phyloP scores from a whole-genome alignment of 2,329 filamentous ascomycete genomes.

The Fusarium mangiferae region DNA sequence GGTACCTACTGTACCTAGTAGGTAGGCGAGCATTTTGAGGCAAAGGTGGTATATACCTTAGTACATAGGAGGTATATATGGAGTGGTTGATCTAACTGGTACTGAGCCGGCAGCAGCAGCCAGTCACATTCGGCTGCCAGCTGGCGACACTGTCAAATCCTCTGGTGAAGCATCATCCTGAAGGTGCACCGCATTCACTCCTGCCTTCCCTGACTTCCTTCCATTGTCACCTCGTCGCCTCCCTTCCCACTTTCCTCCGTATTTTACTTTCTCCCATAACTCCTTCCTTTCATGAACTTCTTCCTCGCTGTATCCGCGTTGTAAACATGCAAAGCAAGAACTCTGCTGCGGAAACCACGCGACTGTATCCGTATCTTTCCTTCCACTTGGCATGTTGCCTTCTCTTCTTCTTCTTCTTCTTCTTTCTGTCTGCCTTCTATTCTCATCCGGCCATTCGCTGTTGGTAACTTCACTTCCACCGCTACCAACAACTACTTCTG shows the following conservation, averaged over 20 bases:
- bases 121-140: constrained; percentile 30
- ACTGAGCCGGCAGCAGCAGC: neutral
- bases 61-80: neutral
- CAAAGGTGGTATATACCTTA: neutral
- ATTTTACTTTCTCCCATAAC: neutral
- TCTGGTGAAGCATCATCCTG: constrained; percentile 21
- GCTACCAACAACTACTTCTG: neutral
- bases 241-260: neutral
- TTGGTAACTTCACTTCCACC: neutral
- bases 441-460: neutral
- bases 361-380: constrained; percentile 15
- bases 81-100: neutral
- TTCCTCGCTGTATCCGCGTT: constrained; percentile 7
- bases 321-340: constrained; percentile 30
- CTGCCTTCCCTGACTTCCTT: constrained; percentile 8
- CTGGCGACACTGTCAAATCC: constrained; percentile 32
- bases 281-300: constrained; percentile 1
- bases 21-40: neutral
- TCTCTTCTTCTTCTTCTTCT: neutral
- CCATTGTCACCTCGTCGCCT: neutral
- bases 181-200: constrained; percentile 26
- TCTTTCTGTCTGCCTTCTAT: constrained; percentile 3
- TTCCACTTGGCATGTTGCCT: constrained; percentile 12
- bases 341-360: constrained; percentile 26
- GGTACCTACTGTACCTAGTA: neutral